phyloP scores from a whole-genome alignment of 2,329 filamentous ascomycete genomes.

The Fusarium zealandicum region DNA sequence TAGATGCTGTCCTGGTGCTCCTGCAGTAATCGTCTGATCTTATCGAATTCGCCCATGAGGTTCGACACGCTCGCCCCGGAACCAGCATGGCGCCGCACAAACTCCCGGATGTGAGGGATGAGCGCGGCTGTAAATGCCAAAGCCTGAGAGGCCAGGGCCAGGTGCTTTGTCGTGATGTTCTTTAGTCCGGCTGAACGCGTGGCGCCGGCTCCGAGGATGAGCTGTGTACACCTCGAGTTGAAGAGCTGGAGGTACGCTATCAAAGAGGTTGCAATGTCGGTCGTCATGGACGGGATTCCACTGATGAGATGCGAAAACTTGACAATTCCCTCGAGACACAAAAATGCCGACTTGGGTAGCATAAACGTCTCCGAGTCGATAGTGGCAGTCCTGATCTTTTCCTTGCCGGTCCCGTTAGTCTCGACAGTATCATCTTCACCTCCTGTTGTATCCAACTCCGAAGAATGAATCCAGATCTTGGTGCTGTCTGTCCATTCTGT shows the following conservation, averaged over 20 bases:
- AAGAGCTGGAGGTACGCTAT: conserved; percentile 90
- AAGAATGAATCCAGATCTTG: conserved; percentile 63
- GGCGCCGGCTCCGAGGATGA: conserved; percentile 93
- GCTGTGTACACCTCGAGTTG: conserved; percentile 94
- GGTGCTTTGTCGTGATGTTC: conserved; percentile 95
- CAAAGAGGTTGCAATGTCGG: conserved; percentile 80
- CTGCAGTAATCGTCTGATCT: conserved; percentile 80
- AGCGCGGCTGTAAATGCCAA: conserved; percentile 86
- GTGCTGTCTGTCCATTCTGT: conserved; percentile 69
- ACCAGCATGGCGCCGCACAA: conserved; percentile 77
- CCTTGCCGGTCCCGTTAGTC: conserved; percentile 61
- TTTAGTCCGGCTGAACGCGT: conserved; percentile 88
- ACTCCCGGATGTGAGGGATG: conserved; percentile 90
- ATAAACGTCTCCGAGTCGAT: conserved; percentile 88
- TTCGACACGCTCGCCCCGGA: conserved; percentile 60
- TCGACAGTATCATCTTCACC: conserved; percentile 47
- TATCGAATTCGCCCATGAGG: conserved; percentile 86
- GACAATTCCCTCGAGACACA: conserved; percentile 82
- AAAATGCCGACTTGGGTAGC: conserved; percentile 81
- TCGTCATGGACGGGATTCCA: conserved; percentile 86
- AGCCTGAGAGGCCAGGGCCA: conserved; percentile 89
- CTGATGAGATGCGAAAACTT: conserved; percentile 83
- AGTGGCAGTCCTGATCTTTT: conserved; percentile 73
- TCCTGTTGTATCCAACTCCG: conserved; percentile 48
- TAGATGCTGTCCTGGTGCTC: conserved; percentile 92